These are phyloP conservation scores for Macrolepiota albuminosa DNA, from an alignment of 768 basidiomycete species.

Conservation along the genomic window DNA sequence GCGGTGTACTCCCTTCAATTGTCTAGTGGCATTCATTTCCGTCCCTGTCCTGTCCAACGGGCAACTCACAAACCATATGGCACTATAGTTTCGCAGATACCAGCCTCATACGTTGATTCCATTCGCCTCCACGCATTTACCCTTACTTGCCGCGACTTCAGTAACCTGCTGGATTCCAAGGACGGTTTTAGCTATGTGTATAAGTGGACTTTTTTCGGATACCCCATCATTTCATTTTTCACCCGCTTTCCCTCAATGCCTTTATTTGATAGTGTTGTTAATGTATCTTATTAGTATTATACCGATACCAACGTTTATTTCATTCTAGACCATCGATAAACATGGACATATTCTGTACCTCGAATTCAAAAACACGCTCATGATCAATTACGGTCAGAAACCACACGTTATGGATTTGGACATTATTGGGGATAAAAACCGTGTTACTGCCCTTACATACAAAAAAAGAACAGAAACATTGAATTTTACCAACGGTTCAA, in stretches of 20 bases:
- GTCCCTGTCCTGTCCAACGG: not conserved
- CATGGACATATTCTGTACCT: not conserved
- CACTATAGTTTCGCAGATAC: slow-evolving; percentile 34
- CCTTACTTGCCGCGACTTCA: slow-evolving; percentile 44
- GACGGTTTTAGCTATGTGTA: too few species aligned
- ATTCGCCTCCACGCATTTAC: slow-evolving; percentile 45
- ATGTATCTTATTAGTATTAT: not conserved
- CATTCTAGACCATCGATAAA: not conserved
- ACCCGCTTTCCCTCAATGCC: not conserved
- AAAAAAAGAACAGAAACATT: too few species aligned
- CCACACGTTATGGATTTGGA: too few species aligned
- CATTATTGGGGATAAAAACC: too few species aligned
- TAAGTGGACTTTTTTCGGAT: slow-evolving; percentile 37
- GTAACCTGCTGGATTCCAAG: slow-evolving; percentile 34
- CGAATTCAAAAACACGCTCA: not conserved
- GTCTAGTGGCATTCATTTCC: not conserved
- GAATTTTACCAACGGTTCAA: too few species aligned
- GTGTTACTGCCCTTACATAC: too few species aligned
- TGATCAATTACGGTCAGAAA: too few species aligned
- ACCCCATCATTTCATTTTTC: not conserved
- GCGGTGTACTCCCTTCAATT: not conserved
- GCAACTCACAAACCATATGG: not conserved
- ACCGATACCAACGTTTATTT: not conserved
- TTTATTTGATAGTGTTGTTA: not conserved
- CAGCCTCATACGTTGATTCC: slow-evolving; percentile 31